Percentiles rank a stretch among this genome's conserved stretches.
phyloP scores from a whole-genome alignment of 768 basidiomycete species.

The Pholiota molesta region DNA sequence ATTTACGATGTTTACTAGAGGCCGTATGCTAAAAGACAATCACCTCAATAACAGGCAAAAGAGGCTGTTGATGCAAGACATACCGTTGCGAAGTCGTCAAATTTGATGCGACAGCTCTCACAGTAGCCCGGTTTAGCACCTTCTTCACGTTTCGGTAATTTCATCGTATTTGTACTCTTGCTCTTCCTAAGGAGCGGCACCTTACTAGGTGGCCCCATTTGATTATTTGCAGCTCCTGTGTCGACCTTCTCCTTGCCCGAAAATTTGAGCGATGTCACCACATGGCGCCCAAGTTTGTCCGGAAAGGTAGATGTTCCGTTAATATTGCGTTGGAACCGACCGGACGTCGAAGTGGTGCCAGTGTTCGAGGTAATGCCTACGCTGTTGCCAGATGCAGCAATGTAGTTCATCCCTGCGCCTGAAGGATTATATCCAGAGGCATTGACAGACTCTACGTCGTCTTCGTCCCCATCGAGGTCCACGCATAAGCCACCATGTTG shows the following conservation, averaged over 20 bases:
- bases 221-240: conserved; percentile 31
- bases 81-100: conserved; percentile 84
- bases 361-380: conserved; percentile 90
- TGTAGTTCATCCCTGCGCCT: conserved; percentile 54
- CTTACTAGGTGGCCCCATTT: conserved; percentile 72
- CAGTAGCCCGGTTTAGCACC: conserved; percentile 94
- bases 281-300: conserved; percentile 62
- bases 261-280: conserved; percentile 66
- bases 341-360: conserved; percentile 77
- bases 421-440: conserved; percentile 76
- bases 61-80: conserved; percentile 28
- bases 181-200: conserved; percentile 71
- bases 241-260: conserved; percentile 27
- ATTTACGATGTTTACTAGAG: conserved; percentile 77
- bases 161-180: conserved; percentile 78
- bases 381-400: conserved; percentile 95
- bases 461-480: conserved; percentile 41
- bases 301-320: conserved; percentile 57
- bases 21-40: conserved; percentile 61
- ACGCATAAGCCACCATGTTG: conserved; percentile 31
- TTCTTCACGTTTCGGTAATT: conserved; percentile 80
- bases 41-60: background rate
- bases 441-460: conserved; percentile 55
- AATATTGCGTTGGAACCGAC: conserved; percentile 45
- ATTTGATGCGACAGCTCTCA: conserved; percentile 92